These are phyloP conservation scores for Boletus rufocinnamomeus DNA, from an alignment of 768 basidiomycete genomes.

Conservation along the genomic window DNA sequence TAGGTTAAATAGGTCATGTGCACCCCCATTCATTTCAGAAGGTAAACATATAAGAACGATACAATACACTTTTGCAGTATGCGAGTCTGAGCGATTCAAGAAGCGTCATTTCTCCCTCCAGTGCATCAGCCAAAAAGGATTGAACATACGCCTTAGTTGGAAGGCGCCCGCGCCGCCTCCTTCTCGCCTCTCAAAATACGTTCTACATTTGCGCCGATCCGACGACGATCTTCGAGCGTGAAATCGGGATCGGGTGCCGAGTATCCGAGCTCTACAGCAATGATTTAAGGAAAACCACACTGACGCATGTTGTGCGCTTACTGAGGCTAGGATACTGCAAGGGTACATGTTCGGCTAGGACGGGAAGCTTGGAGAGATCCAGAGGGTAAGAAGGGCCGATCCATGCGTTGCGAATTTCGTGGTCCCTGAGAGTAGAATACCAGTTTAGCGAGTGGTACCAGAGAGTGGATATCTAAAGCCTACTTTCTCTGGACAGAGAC, in stretches of 20 bases:
- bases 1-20: background rate
- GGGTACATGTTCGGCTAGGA: slow-evolving; percentile 55
- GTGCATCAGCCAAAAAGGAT: too few species aligned
- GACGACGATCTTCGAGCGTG: slow-evolving; percentile 61
- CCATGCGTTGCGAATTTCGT: slow-evolving; percentile 71
- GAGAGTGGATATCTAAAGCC: slow-evolving; percentile 14
- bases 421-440: slow-evolving; percentile 49
- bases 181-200: slow-evolving; percentile 58
- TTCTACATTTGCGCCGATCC: slow-evolving; percentile 63
- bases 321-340: slow-evolving; percentile 68
- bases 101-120: background rate
- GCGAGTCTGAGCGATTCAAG: background rate
- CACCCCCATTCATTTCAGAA: background rate
- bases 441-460: background rate
- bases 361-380: slow-evolving; percentile 57
- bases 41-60: background rate
- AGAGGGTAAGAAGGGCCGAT: slow-evolving; percentile 71
- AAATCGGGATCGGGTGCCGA: slow-evolving; percentile 52
- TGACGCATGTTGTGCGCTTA: slow-evolving; percentile 34
- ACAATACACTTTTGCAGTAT: background rate
- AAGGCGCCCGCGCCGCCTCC: slow-evolving; percentile 67
- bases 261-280: slow-evolving; percentile 62
- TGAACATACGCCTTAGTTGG: slow-evolving; percentile 13
- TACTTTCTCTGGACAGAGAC: slow-evolving; percentile 49
- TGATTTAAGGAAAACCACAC: background rate